Conservation (phyloP, 768 basidiomycete species). For the Strobilomyces dryophilus region DNA sequence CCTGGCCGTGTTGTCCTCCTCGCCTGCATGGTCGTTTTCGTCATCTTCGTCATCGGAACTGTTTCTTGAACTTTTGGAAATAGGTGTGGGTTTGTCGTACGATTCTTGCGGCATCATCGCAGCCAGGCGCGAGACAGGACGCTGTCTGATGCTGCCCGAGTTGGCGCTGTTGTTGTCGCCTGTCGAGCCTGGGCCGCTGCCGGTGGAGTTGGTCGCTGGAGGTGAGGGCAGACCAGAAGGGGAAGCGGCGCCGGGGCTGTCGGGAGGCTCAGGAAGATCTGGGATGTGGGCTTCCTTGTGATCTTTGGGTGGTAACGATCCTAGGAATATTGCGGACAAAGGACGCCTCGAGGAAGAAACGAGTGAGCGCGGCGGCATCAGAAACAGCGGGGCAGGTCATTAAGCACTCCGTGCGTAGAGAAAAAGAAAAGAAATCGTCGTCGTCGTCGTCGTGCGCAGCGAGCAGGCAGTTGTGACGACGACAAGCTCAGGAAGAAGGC, state of each 20-base stretch:
- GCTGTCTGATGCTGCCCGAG: slow-evolving; percentile 38
- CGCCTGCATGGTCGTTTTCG: slow-evolving; percentile 46
- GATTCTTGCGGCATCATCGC: slow-evolving; percentile 40
- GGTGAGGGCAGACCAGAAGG: slow-evolving; percentile 76
- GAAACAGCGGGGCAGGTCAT: slow-evolving; percentile 25
- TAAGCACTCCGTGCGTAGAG: slow-evolving; percentile 17
- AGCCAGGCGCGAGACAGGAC: slow-evolving; percentile 25
- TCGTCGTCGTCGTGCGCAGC: slow-evolving; percentile 26
- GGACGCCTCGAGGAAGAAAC: slow-evolving; percentile 44
- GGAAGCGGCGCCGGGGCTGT: slow-evolving; percentile 51
- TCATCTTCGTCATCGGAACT: slow-evolving; percentile 44
- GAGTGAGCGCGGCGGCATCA: slow-evolving; percentile 51
- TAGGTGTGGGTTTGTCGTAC: slow-evolving; percentile 32
- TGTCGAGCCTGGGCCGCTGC: slow-evolving; percentile 74
- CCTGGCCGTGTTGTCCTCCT: slow-evolving; percentile 63
- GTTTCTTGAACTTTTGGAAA: slow-evolving; percentile 27
- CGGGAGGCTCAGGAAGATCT: slow-evolving; percentile 65
- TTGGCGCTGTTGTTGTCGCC: slow-evolving; percentile 50
- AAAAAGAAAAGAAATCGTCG: slow-evolving; percentile 5
- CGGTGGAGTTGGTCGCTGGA: slow-evolving; percentile 82
- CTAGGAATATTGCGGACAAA: slow-evolving; percentile 60
- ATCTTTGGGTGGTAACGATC: slow-evolving; percentile 39
- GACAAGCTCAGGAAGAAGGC: slow-evolving; percentile 15
- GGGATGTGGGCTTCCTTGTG: slow-evolving; percentile 44
- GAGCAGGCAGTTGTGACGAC: slow-evolving; percentile 21